Evolutionary conservation across 2,329 filamentous ascomycete species (phyloP), one percentile per base, ranked within the genome.

Genomic region (Oidium heveae): DNA sequence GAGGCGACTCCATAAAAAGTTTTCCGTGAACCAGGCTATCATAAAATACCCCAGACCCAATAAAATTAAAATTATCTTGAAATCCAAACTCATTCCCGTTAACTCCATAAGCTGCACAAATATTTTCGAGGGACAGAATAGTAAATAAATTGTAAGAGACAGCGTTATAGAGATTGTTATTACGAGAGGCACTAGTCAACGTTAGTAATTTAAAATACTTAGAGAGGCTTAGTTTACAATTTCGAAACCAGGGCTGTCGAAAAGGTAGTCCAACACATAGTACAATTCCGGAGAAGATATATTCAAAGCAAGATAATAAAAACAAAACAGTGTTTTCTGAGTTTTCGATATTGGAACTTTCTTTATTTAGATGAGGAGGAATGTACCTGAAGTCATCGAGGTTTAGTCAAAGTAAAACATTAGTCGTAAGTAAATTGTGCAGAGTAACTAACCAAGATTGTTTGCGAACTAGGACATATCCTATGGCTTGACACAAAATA

Each of bases 301-400:
- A 98, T 66, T 96, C 88, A 63, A 88, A 96, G 66, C 87, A 95
- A 1, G 84, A 93, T 5, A 88, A 72, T 33, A 96, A 69, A 70
- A 98, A 98, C 1, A 98, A 71, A 0, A 84, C 80, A 0, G 89
- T 94, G 63, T 98, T 96, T 63, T 96, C 84, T 10, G 86, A 94
- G 67, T 96, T 96, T 62, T 82, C 75, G 54, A 88, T 82, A 64
- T 91, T 94, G 24, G 84, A 82, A 63, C 91, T 82, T 33, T 94
- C 76, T 28, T 75, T 77, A 63, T 87, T 76, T 28, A 94, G 66
- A 55, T 80, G 73, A 0, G 91, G 91, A 16, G 88, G 86, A 54
- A 82, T 78, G 65, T 86, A 94, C 77, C 76, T 79, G 46, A 18
- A 39, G 13, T 15, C 22, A 24, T 52, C 8, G 44, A 24, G 18